Percentiles rank a stretch among this genome's conserved stretches.
phyloP scores from a whole-genome alignment of 2,329 filamentous ascomycete species.

The Bimuria novae-zelandiae region DNA sequence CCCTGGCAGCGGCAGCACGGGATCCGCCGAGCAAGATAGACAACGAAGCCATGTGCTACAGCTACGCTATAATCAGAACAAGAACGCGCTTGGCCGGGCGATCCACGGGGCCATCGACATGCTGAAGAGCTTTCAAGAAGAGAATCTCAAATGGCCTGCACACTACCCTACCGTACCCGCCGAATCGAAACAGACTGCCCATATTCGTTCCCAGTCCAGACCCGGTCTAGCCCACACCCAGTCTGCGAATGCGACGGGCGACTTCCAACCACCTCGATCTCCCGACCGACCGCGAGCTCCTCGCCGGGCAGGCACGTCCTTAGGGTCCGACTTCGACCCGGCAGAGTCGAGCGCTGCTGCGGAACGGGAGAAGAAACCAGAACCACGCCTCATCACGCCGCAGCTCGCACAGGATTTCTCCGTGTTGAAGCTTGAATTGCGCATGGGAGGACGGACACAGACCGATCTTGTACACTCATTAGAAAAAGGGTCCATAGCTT shows the following conservation, averaged over 20 bases:
- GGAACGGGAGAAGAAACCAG: constrained; percentile 64
- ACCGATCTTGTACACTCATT: constrained; percentile 91
- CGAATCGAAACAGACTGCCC: constrained; percentile 47
- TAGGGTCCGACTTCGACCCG: constrained; percentile 59
- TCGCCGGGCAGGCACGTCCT: constrained; percentile 73
- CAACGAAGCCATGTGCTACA: constrained; percentile 83
- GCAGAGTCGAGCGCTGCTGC: constrained; percentile 74
- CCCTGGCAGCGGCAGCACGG: constrained; percentile 55
- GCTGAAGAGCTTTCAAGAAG: constrained; percentile 80
- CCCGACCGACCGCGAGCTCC: constrained; percentile 57
- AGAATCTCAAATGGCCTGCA: constrained; percentile 90
- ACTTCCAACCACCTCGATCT: constrained; percentile 48
- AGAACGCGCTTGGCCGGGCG: constrained; percentile 80
- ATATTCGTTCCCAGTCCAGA: constrained; percentile 56
- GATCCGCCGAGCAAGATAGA: constrained; percentile 64
- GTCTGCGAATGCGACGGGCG: constrained; percentile 62
- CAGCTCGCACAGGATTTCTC: constrained; percentile 97
- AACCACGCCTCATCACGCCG: constrained; percentile 84
- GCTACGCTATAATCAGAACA: constrained; percentile 92
- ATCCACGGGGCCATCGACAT: constrained; percentile 87
- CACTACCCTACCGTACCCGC: constrained; percentile 85
- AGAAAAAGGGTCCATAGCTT: constrained; percentile 88
- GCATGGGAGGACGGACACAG: constrained; percentile 84
- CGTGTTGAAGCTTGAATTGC: constrained; percentile 90
- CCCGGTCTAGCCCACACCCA: constrained; percentile 68